Evolutionary conservation across 306 rosid species (phyloP), one percentile per base, ranked within the genome.

Genomic region (Sophora flavescens): DNA sequence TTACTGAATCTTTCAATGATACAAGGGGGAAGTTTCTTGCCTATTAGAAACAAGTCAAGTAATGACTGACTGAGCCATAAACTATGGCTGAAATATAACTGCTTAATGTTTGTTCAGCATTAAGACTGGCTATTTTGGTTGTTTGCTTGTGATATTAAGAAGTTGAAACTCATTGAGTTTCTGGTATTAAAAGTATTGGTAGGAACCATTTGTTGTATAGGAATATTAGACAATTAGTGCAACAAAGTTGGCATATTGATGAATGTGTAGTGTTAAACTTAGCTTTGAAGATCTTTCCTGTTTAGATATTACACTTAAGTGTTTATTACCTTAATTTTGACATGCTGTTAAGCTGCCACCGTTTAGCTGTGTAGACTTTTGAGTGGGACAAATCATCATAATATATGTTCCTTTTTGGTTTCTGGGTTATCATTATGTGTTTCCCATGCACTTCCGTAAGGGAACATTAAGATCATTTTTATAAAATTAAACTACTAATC

Each of bases 381-480:
- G 67, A 52, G 60, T 9, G 60, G 1, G 28, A 74, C 32, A 28
- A 60, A 5, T 30, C 48, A 18, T 10, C 50, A 28, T 14, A 16
- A 8, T 42, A 8, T 52, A 6, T 66, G 6, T 73, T 47, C 0
- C 8, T 59, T 14, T 30, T 57, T 45, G 45, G 42, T 48, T 30
- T 61, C 15, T 33, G 39, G 74, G 16, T 75, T 68, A 39, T 50
- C 8, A 30, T 36, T 50, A n/a, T 28, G 41, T 5, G 8, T 10
- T 11, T 64, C 6, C 41, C 16, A 32, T 6, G 10, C 13, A 36
- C 33, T 60, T 10, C 22, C 35, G 39, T 26, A 57, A 15, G 6
- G 54, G 66, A 17, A 42, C 45, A 68, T 41, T 75, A 8, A 59
- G 28, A 66, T 66, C 68, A 69, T n/a, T 69, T 35, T 52, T 33